Base-by-base conservation (phyloP, 441 rosid genomes). In the Pelargonium cotyledonis region DNA sequence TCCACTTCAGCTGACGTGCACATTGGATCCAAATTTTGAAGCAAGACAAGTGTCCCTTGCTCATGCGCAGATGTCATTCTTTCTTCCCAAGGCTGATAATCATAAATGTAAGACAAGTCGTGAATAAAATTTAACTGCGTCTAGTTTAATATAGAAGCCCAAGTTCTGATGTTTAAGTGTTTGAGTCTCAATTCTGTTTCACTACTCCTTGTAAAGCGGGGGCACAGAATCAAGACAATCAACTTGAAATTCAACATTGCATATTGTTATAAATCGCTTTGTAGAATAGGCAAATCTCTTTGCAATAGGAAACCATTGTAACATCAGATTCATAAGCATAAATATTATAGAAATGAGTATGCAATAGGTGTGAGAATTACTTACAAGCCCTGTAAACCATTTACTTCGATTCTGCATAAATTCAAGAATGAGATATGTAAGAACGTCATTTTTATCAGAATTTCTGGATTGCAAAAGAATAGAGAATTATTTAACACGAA, bases 1-100 rank as follows among this genome's bases (percentile, higher is more conserved):
- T 89, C 86, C 53, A 91, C 90, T 71, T 88, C 95, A 2, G 67
- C 71, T 51, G 91, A 82, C 46, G 87, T 80, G 78, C 70, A 91
- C 65, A 84, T 70, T 68, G 95, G 93, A 78, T 85, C 92, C 84
- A 93, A 75, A 82, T 91, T 89, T 72, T 69, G 89, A 74, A 91
- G 91, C 63, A 89, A 74, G 73, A 93, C 87, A 68, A 91, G 81
- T 49, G 58, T 85, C 72, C 79, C 88, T 65, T 75, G 68, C 71
- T 76, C 80, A 49, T 81, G 80, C 14, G 92, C 96, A 46, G 47
- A 68, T 57, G 65, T 75, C 81, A 93, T 76, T 44, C 80, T 80
- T 67, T 84, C 89, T 77, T 85, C 88, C 96, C 92, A 93, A 70
- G 90, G 80, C 98, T 93, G 76, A 21, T 21, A 75, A 79, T 31